Base-by-base conservation (phyloP, 2,329 filamentous ascomycete genomes). In the Acrodontium crateriforme region DNA sequence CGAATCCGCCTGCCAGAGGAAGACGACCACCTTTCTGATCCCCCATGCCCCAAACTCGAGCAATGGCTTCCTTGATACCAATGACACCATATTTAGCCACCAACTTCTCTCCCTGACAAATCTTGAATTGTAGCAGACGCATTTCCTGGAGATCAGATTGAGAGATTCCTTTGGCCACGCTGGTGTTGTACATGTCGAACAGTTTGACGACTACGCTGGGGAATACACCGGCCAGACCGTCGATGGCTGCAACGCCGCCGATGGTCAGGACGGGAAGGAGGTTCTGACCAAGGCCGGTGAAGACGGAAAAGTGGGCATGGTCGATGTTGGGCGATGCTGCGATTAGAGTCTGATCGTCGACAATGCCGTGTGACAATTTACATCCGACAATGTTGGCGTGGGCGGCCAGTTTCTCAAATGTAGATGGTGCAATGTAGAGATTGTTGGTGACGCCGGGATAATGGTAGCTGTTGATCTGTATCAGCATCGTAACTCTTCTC, bases 391-490 rank as follows among this genome's bases (percentile, higher is more conserved):
- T 76, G 44, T 78, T 78, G 16, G 68, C 62, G 46, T 78, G 73
- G 30, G 62, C 55, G 5, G 74, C 61, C 15, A 78, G 67, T 40
- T 56, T 53, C 42, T 58, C 68, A 44, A 70, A 73, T 0, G 71
- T 72, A 6, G 65, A 58, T 2, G 71, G 67, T 1, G 62, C 55
- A 33, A 78, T 60, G 40, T 63, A 62, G 42, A 78, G 58, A 41
- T 71, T 69, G 57, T 78, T 78, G 7, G 71, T 73, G 13, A 78
- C 73, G 28, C 69, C 72, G 1, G 74, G 73, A 52, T 75, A 75
- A 50, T 75, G 67, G 50, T 74, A 74, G 32, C 65, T 71, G 32
- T 11, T 13, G 13, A 20, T 11, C 16, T 18, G 14, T 18, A 18
- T 24, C 17, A 29, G 31, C 34, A 32, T 20, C 17, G n/a, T n/a